Evolutionary conservation across 257 asterid species (phyloP).

Genomic region (Lavandula angustifolia): DNA sequence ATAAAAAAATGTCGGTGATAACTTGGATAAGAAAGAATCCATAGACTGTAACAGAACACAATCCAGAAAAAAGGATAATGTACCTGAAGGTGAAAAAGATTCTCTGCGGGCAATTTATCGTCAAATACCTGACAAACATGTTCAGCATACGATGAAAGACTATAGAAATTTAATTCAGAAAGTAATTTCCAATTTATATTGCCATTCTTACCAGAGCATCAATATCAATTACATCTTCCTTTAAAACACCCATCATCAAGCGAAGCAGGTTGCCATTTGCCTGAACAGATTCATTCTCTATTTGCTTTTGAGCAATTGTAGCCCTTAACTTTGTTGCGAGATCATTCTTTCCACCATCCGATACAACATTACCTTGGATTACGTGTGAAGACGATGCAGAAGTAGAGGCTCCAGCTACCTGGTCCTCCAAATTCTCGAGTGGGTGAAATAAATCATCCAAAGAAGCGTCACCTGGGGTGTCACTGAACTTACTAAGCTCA

Average conservation of each 20-base stretch:
- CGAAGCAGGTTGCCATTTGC: slow-evolving; percentile 82
- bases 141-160: slow-evolving; percentile 33
- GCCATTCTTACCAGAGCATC: slow-evolving; percentile 64
- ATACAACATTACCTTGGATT: slow-evolving; percentile 44
- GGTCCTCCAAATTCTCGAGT: slow-evolving; percentile 56
- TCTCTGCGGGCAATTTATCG: slow-evolving; percentile 90
- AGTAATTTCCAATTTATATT: slow-evolving; percentile 17
- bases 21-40: slow-evolving; percentile 16
- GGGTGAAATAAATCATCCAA: slow-evolving; percentile 95
- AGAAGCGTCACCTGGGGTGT: slow-evolving; percentile 92
- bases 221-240: slow-evolving; percentile 90
- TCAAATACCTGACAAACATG: slow-evolving; percentile 72
- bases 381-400: slow-evolving; percentile 75
- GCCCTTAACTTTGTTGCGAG: slow-evolving; percentile 92
- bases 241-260: slow-evolving; percentile 89
- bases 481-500: slow-evolving; percentile 91
- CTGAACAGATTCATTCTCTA: slow-evolving; percentile 76
- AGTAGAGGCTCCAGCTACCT: slow-evolving; percentile 71
- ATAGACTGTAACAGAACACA: slow-evolving; percentile 14
- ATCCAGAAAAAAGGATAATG: slow-evolving; percentile 27
- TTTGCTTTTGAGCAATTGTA: slow-evolving; percentile 84
- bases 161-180: slow-evolving; percentile 15
- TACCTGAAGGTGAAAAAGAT: slow-evolving; percentile 95
- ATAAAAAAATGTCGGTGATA: slow-evolving; percentile 8
- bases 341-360: slow-evolving; percentile 74